These are phyloP conservation scores for Candida pini DNA, from an alignment of 805 yeast genomes.

Conservation along the genomic window DNA sequence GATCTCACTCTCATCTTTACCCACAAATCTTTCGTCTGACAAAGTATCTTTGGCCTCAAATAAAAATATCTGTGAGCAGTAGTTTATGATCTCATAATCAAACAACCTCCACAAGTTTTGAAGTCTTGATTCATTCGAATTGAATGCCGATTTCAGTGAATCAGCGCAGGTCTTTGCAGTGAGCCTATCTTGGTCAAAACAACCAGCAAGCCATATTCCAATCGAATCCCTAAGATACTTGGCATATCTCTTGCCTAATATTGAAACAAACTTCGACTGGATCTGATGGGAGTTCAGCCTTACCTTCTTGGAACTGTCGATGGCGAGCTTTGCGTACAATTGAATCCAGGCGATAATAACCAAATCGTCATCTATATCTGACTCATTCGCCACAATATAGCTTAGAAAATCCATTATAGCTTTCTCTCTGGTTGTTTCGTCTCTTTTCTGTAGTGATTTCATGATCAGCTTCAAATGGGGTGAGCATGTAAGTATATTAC, in stretches of 20 bases:
- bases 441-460: slow-evolving; percentile 72
- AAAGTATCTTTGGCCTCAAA: slow-evolving; percentile 58
- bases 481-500: slow-evolving; percentile 42
- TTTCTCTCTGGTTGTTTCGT: slow-evolving; percentile 79
- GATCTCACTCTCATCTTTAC: slow-evolving; percentile 57
- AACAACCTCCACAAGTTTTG: slow-evolving; percentile 59
- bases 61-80: slow-evolving; percentile 44
- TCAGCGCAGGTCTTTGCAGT: slow-evolving; percentile 48
- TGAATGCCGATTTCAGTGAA: slow-evolving; percentile 50
- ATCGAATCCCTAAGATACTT: slow-evolving; percentile 66
- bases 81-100: slow-evolving; percentile 48
- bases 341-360: slow-evolving; percentile 69
- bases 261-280: slow-evolving; percentile 48
- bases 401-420: slow-evolving; percentile 54
- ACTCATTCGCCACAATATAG: slow-evolving; percentile 23
- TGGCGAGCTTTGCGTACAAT: slow-evolving; percentile 70
- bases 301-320: slow-evolving; percentile 64
- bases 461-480: slow-evolving; percentile 53
- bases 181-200: slow-evolving; percentile 61
- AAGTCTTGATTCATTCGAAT: slow-evolving; percentile 46
- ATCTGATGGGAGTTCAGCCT: slow-evolving; percentile 58
- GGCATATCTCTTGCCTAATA: slow-evolving; percentile 50
- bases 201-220: slow-evolving; percentile 69
- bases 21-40: slow-evolving; percentile 68
- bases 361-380: slow-evolving; percentile 42